A percentile compares a stretch with the other conserved stretches of the same genome.
Evolutionary conservation across 495 filamentous ascomycete species (phyloP).

Genomic region (Xeromyces bisporus): DNA sequence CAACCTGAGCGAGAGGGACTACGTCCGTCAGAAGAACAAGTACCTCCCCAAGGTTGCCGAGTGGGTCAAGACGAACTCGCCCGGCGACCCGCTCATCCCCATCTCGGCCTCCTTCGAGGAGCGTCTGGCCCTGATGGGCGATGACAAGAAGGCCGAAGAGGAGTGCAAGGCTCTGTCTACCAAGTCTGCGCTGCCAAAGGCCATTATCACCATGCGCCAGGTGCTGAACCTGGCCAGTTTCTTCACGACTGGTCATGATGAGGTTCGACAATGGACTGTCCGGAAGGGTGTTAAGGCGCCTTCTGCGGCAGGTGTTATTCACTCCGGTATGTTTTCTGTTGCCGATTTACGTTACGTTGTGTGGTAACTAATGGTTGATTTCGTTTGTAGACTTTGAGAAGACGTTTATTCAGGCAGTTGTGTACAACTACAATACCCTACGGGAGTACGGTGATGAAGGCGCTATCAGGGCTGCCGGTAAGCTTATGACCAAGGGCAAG

Average conservation of each 20-base stretch:
- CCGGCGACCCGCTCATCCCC: constrained; percentile 79
- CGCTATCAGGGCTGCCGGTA: constrained; percentile 79
- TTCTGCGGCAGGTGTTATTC: constrained; percentile 93
- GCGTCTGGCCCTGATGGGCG: constrained; percentile 61
- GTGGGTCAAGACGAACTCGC: constrained; percentile 82
- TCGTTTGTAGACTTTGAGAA: constrained; percentile 74
- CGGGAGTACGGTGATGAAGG: constrained; percentile 80
- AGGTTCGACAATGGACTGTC: constrained; percentile 98
- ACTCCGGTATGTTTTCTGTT: constrained; percentile 33
- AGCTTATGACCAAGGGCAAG: constrained; percentile 97
- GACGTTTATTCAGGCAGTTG: constrained; percentile 94
- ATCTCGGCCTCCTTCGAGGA: constrained; percentile 88
- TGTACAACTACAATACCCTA: constrained; percentile 65
- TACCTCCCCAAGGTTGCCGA: constrained; percentile 80
- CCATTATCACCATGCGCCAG: constrained; percentile 87
- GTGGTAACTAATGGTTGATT: neutral
- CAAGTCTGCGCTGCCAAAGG: constrained; percentile 81
- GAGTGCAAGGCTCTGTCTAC: constrained; percentile 82
- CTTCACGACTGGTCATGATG: constrained; percentile 94
- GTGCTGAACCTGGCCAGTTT: constrained; percentile 80
- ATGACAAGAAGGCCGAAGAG: constrained; percentile 59
- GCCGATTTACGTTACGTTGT: neutral
- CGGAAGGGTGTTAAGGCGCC: constrained; percentile 93
- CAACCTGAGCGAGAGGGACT: constrained; percentile 94
- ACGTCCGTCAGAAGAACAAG: constrained; percentile 99